Base-by-base conservation (phyloP, 108 stramenopile species). In the Ochromonas danica region DNA sequence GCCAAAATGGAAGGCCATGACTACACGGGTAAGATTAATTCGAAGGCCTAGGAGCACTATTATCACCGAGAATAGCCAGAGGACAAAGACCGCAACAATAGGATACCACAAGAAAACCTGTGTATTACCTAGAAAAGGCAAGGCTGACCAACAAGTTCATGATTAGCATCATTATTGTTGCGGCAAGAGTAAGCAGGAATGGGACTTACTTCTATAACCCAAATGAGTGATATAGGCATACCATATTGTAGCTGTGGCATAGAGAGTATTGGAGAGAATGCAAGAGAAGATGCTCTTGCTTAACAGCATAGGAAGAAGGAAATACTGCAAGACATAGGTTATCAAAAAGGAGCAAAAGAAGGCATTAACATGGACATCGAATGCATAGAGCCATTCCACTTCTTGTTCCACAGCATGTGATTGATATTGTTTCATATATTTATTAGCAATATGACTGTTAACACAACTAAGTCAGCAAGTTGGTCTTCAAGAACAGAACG, bases 201-300 rank as follows among this genome's bases (percentile, higher is more conserved):
- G 67, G 36, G 36, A 67, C 88, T 85, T 45, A 90, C 84, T 88
- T 79, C 95, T 81, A 79, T 94, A 96, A 38, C 96, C 96, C 78
- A 97, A 87, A 90, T 97, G 95, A 0, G 96, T 97, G 77, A 97
- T 90, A 80, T 98, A 98, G 85, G 91, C 95, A 80, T 98, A 98
- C 87, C 90, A 93, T 42, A 87, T 79, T 75, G 97, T 93, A 25
- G 93, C 94, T 0, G 83, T 85, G 10, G 94, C 92, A 84, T 94
- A 98, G 30, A 98, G 81, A 6, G 90, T 86, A 85, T 98, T 98
- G 57, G 92, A 89, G 27, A 93, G 65, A 14, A 96, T 71, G 62
- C 95, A 71, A 0, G 94, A 84, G 42, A 92, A 43, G 39, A 96
- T 81, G 25, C 89, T 90, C 72, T 86, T 84, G 39, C 91, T 90